These are phyloP conservation scores for Ophiorrhiza pumila DNA, from an alignment of 257 asterid genomes.

Conservation along the genomic window DNA sequence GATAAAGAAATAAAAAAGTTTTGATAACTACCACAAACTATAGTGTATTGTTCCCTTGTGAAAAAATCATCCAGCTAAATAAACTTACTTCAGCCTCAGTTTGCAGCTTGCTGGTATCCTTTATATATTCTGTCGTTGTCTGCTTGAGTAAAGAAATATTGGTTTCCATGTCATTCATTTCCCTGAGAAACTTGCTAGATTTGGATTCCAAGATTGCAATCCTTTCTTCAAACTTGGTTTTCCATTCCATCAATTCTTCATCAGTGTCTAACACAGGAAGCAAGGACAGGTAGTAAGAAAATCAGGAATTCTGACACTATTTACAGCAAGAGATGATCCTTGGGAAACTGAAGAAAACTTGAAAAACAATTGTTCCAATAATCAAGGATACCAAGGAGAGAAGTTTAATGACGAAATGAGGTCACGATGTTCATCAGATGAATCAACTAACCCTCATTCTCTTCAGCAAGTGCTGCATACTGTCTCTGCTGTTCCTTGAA, in stretches of 20 bases:
- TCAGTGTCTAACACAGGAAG: constrained; percentile 63
- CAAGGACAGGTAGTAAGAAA: constrained; percentile 1
- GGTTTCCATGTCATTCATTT: constrained; percentile 53
- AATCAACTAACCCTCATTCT: constrained; percentile 63
- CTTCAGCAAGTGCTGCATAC: constrained; percentile 62
- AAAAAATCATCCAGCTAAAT: constrained; percentile 23
- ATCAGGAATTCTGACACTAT: neutral
- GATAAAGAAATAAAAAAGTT: constrained; percentile 14
- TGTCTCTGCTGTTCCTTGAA: constrained; percentile 62
- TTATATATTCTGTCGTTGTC: constrained; percentile 31
- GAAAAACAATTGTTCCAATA: neutral
- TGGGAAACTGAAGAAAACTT: neutral
- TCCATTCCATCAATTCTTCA: constrained; percentile 93
- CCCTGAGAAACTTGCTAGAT: constrained; percentile 59
- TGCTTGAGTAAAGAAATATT: constrained; percentile 41
- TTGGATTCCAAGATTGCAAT: constrained; percentile 57
- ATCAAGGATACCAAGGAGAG: neutral
- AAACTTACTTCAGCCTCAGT: constrained; percentile 62
- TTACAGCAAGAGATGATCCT: neutral
- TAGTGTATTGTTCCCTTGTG: constrained; percentile 15
- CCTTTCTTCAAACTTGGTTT: constrained; percentile 76
- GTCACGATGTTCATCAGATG: neutral
- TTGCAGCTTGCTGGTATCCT: constrained; percentile 69
- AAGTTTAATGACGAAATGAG: neutral
- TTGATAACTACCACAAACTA: constrained; percentile 15